phyloP scores from a whole-genome alignment of 2,329 filamentous ascomycete genomes.

The Lizonia empirigonia region DNA sequence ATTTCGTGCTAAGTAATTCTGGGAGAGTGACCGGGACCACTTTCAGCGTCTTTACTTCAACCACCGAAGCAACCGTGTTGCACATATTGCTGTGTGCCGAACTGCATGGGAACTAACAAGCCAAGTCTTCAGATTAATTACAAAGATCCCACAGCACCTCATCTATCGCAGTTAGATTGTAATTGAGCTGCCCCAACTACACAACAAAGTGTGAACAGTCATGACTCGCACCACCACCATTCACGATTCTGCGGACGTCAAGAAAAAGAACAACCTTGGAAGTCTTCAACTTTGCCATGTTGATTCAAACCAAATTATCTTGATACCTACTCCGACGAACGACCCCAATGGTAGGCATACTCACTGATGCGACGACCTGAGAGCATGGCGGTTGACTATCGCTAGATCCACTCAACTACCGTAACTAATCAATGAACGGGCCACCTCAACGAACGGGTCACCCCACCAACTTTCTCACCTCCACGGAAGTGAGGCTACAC shows the following conservation, averaged over 20 bases:
- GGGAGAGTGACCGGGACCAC: neutral
- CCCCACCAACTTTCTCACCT: too few relatives aligned
- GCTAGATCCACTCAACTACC: constrained; percentile 3
- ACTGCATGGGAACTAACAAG: too few relatives aligned
- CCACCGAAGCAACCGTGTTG: neutral
- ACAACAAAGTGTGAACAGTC: neutral
- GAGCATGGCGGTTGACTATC: neutral
- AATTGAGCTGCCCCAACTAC: neutral
- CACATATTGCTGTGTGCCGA: neutral
- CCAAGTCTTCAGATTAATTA: too few relatives aligned
- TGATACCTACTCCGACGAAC: neutral
- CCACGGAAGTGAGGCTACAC: too few relatives aligned
- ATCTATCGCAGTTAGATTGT: too few relatives aligned
- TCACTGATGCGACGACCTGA: neutral
- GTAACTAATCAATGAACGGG: too few relatives aligned
- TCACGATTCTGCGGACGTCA: neutral
- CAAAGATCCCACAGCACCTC: too few relatives aligned
- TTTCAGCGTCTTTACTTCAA: neutral
- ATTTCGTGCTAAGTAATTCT: too few relatives aligned
- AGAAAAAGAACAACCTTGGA: neutral
- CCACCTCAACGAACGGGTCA: too few relatives aligned
- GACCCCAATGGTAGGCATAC: neutral
- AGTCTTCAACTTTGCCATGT: neutral
- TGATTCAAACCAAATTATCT: neutral
- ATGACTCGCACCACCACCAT: neutral